Percentiles rank a stretch among this genome's conserved stretches.
These are phyloP conservation scores for Zygotorulaspora danielsina DNA, from an alignment of 805 yeast species.

Conservation along the genomic window DNA sequence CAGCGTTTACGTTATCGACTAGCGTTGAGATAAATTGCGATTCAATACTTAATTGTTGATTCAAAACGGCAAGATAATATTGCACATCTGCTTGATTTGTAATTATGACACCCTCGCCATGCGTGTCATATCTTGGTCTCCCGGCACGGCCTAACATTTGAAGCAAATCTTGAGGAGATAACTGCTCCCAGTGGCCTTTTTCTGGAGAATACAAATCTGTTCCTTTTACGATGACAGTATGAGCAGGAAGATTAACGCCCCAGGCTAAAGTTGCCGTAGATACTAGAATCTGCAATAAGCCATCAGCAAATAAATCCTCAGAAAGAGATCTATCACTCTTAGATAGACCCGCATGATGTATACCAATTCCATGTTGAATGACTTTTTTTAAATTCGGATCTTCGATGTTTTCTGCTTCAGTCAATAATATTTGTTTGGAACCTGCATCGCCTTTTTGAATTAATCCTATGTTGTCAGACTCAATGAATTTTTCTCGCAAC, in stretches of 20 bases:
- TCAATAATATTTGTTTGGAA: constrained; percentile 54
- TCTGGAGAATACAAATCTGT: constrained; percentile 93
- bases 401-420: constrained; percentile 56
- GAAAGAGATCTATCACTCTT: constrained; percentile 68
- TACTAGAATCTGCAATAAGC: constrained; percentile 75
- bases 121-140: constrained; percentile 86
- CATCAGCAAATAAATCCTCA: constrained; percentile 86
- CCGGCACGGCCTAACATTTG: constrained; percentile 99
- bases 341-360: constrained; percentile 88
- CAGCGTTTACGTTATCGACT: constrained; percentile 81
- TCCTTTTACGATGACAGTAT: constrained; percentile 88
- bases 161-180: constrained; percentile 91
- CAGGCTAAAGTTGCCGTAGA: constrained; percentile 94
- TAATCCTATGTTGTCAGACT: constrained; percentile 46
- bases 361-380: constrained; percentile 70
- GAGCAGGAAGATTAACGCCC: constrained; percentile 97
- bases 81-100: constrained; percentile 83
- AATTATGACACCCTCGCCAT: constrained; percentile 91
- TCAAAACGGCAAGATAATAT: constrained; percentile 83
- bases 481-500: constrained; percentile 58
- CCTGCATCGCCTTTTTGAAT: constrained; percentile 49
- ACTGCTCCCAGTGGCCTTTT: constrained; percentile 79
- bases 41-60: constrained; percentile 89
- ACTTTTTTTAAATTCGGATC: constrained; percentile 55
- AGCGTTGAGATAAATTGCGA: constrained; percentile 71